Evolutionary conservation across 305 asterid species (phyloP), one percentile per base, ranked within the genome.

Genomic region (Solanum hybrid): DNA sequence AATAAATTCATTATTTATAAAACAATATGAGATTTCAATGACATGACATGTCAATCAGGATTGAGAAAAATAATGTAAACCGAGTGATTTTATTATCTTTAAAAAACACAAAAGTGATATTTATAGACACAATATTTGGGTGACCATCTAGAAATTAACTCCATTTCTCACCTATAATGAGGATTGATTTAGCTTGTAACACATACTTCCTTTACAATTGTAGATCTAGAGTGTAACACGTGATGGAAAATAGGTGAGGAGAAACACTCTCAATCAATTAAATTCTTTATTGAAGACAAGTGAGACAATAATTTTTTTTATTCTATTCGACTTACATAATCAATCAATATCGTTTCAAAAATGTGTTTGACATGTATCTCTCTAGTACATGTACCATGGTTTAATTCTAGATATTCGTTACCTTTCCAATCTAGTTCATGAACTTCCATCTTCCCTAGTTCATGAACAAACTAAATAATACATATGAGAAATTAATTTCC

Each of bases 391-490:
- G 32, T 29, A 29, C 4, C 11, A 75, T 75, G 33, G 9, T 75
- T 73, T 75, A 75, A 29, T 75, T 73, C 11, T 29, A 75, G n/a
- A 29, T 75, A 14, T 75, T 75, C 6, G 20, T 13, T 75, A 6
- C 1, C 17, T 10, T 72, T 26, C 31, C 51, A 39, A 39, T 39
- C 70, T 57, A 17, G 70, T 57, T 17, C 70, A 57, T 57, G 70
- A 57, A 15, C 24, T 17, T 57, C 1, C 75, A 72, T 72, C 32
- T 72, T 72, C 7, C 34, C 6, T 13, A 75, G n/a, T 29, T 75
- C 79, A 76, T 76, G 38, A 76, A 76, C 38, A 76, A 76, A 76
- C 12, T 76, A 75, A 29, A 14, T 75, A 75, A 75, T 7, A 76
- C 38, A 31, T 76, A 17, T 31, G 22, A 14, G 72, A 1, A 61